Evolutionary conservation across 768 basidiomycete species (phyloP).

Genomic region (Pisolithus orientalis): DNA sequence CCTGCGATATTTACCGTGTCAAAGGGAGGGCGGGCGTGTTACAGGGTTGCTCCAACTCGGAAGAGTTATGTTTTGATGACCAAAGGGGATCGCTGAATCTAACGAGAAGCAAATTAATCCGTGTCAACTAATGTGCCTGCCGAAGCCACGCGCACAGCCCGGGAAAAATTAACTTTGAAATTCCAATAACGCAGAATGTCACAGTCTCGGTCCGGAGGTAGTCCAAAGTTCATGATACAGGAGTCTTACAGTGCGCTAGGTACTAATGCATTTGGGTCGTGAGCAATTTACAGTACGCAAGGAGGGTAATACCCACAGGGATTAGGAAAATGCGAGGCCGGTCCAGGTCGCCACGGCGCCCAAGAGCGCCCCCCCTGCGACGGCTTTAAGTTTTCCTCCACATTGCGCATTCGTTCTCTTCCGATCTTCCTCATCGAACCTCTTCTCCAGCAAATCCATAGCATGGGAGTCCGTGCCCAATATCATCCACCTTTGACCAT

Average conservation of each 20-base stretch:
- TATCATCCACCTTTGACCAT: conserved; percentile 41
- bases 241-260: background rate
- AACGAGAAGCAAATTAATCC: too few species aligned
- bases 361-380: conserved; percentile 52
- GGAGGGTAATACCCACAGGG: background rate
- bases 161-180: too few species aligned
- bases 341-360: conserved; percentile 58
- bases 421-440: conserved; percentile 25
- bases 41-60: too few species aligned
- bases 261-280: background rate
- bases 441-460: conserved; percentile 29
- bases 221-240: too few species aligned
- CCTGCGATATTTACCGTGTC: too few species aligned
- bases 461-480: conserved; percentile 47
- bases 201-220: too few species aligned
- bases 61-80: too few species aligned
- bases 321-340: conserved; percentile 48
- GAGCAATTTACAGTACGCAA: background rate
- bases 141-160: too few species aligned
- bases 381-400: conserved; percentile 33
- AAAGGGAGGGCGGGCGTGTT: too few species aligned
- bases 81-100: too few species aligned
- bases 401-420: conserved; percentile 15
- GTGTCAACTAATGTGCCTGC: too few species aligned
- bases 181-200: too few species aligned